Percentiles rank a stretch among this genome's conserved stretches.
Conservation (phyloP, 2,329 filamentous ascomycete genomes). For the Aspergillus sojae region DNA sequence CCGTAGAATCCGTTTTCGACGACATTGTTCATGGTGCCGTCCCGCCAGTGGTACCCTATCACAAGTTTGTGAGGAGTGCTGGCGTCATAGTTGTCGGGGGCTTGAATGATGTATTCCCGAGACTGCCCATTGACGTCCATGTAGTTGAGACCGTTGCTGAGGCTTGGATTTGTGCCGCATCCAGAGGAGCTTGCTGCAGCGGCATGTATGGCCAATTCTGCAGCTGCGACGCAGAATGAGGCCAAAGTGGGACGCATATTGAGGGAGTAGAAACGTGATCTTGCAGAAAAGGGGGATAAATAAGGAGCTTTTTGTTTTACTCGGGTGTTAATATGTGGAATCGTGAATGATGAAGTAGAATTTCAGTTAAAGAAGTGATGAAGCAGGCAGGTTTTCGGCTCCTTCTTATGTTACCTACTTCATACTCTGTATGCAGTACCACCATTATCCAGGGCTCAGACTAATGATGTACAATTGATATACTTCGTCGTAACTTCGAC, state of each 20-base stretch:
- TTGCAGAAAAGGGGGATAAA: background rate
- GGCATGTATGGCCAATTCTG: background rate
- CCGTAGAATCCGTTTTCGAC: slow-evolving; percentile 22
- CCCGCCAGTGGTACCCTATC: slow-evolving; percentile 9
- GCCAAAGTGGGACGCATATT: background rate
- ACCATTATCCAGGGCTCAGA: background rate
- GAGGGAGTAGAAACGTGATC: background rate
- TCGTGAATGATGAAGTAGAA: background rate
- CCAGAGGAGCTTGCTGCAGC: slow-evolving; percentile 8
- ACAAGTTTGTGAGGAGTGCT: slow-evolving; percentile 4
- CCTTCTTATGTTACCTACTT: background rate
- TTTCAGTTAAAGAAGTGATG: background rate
- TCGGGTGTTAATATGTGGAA: background rate
- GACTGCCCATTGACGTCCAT: background rate
- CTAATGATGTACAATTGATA: background rate
- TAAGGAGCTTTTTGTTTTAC: background rate
- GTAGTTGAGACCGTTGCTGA: slow-evolving; percentile 1
- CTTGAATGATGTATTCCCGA: slow-evolving; percentile 8
- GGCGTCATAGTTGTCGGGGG: slow-evolving; percentile 5
- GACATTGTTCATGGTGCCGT: slow-evolving; percentile 7
- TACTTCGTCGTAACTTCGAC: too few relatives aligned
- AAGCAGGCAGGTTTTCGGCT: background rate
- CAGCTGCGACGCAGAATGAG: background rate
- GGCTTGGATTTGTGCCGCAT: slow-evolving; percentile 12
- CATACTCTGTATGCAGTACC: background rate